Percentiles rank a stretch among this genome's conserved stretches.
These are phyloP conservation scores for Arachis monticola DNA, from an alignment of 331 rosid genomes.

Conservation along the genomic window DNA sequence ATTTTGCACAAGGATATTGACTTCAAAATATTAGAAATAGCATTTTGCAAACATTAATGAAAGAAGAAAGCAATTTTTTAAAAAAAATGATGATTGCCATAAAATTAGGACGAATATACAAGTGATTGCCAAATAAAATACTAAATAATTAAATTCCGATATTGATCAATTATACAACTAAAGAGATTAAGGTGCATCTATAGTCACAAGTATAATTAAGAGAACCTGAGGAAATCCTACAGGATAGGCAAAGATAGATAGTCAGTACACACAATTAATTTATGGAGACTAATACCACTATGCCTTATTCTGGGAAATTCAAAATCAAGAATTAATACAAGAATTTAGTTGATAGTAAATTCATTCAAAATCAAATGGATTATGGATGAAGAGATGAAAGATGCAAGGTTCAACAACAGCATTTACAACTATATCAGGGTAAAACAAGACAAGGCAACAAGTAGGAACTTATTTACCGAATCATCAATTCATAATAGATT, in stretches of 20 bases:
- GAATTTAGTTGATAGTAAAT: background rate
- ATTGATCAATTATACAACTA: background rate
- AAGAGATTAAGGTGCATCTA: background rate
- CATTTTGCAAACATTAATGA: background rate
- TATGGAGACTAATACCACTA: background rate
- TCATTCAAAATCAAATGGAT: slow-evolving; percentile 2
- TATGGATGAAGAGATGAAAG: background rate
- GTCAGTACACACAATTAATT: background rate
- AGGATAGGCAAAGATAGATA: slow-evolving; percentile 1
- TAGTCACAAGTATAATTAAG: slow-evolving; percentile 1
- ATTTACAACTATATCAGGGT: slow-evolving; percentile 8
- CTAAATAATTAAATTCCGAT: background rate
- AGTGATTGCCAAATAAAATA: background rate
- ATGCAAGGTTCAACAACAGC: slow-evolving; percentile 6
- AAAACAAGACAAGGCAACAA: slow-evolving; percentile 5
- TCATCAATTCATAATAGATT: slow-evolving; percentile 88
- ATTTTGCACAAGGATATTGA: background rate
- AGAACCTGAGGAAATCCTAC: slow-evolving; percentile 8
- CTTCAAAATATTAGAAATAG: slow-evolving; percentile 7
- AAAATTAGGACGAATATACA: background rate
- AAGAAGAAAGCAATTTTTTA: background rate
- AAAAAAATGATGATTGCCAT: background rate
- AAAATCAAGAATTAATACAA: background rate
- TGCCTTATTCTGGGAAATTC: background rate
- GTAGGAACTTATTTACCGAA: slow-evolving; percentile 54